phyloP scores from a whole-genome alignment of 768 basidiomycete species.

The Tricholoma sp. region DNA sequence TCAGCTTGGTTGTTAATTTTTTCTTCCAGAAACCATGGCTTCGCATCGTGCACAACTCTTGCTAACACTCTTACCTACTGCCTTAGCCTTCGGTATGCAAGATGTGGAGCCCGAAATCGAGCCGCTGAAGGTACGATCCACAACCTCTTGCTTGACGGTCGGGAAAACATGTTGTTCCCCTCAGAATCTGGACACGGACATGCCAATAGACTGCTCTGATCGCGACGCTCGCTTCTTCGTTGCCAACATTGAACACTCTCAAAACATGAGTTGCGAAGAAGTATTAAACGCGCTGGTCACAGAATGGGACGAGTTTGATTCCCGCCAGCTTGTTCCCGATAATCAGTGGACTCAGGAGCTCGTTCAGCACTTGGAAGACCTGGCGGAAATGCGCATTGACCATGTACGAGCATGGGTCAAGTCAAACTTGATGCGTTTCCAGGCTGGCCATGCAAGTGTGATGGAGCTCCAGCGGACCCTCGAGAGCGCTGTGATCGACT shows the following conservation, averaged over 20 bases:
- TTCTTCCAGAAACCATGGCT: slow-evolving; percentile 38
- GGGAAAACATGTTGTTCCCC: background rate
- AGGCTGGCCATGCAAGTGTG: slow-evolving; percentile 37
- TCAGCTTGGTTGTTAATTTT: background rate
- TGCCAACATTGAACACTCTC: slow-evolving; percentile 7
- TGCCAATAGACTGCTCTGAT: slow-evolving; percentile 33
- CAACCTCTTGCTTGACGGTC: background rate
- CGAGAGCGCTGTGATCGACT: slow-evolving; percentile 36
- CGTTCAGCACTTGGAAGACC: slow-evolving; percentile 28
- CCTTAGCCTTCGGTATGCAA: slow-evolving; percentile 41
- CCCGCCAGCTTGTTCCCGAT: slow-evolving; percentile 34
- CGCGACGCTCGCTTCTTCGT: slow-evolving; percentile 30
- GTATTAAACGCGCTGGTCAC: slow-evolving; percentile 19
- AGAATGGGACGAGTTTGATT: slow-evolving; percentile 25
- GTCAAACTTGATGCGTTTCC: slow-evolving; percentile 45
- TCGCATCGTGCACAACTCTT: slow-evolving; percentile 43
- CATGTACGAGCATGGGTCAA: slow-evolving; percentile 50
- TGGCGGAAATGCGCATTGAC: slow-evolving; percentile 39
- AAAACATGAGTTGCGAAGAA: slow-evolving; percentile 11
- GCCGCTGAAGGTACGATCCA: slow-evolving; percentile 41
- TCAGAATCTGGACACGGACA: slow-evolving; percentile 51
- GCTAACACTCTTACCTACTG: slow-evolving; percentile 36
- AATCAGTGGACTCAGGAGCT: slow-evolving; percentile 36
- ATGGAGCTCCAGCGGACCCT: slow-evolving; percentile 40
- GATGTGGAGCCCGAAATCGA: slow-evolving; percentile 44